A percentile compares a stretch with the other conserved stretches of the same genome.
Evolutionary conservation across 2,329 filamentous ascomycete genomes (phyloP).

Genomic region (Zarea fungicola): DNA sequence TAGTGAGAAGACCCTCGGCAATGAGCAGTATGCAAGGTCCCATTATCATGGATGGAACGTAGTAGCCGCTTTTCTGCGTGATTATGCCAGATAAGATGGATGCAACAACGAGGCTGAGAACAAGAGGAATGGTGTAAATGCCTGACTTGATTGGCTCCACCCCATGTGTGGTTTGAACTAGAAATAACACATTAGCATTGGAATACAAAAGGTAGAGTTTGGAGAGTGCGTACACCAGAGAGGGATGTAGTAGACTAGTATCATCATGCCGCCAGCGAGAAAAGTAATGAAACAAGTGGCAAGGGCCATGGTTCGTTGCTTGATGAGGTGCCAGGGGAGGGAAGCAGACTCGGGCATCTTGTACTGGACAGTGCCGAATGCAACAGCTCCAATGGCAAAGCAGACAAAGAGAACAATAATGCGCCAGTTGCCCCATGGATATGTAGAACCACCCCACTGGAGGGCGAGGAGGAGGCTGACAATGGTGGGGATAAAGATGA

Average conservation of each 20-base stretch:
- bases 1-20: constrained; percentile 54
- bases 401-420: constrained; percentile 50
- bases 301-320: constrained; percentile 48
- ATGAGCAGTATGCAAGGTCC: constrained; percentile 45
- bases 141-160: constrained; percentile 50
- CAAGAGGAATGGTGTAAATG: constrained; percentile 51
- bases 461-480: constrained; percentile 57
- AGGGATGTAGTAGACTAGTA: constrained; percentile 50
- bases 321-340: constrained; percentile 49
- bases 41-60: constrained; percentile 51
- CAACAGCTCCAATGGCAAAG: constrained; percentile 40
- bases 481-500: constrained; percentile 55
- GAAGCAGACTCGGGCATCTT: constrained; percentile 51
- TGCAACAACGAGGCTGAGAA: constrained; percentile 50
- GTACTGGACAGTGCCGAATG: constrained; percentile 48
- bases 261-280: constrained; percentile 45
- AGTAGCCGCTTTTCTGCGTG: constrained; percentile 54
- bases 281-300: constrained; percentile 43
- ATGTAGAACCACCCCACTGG: constrained; percentile 55
- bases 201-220: background rate
- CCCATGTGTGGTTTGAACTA: constrained; percentile 52
- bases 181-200: background rate
- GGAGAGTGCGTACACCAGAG: constrained; percentile 45
- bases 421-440: constrained; percentile 47
- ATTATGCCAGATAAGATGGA: constrained; percentile 42